Conservation (phyloP, 1,139 yeast genomes). For the Yamadazyma dendronema region DNA sequence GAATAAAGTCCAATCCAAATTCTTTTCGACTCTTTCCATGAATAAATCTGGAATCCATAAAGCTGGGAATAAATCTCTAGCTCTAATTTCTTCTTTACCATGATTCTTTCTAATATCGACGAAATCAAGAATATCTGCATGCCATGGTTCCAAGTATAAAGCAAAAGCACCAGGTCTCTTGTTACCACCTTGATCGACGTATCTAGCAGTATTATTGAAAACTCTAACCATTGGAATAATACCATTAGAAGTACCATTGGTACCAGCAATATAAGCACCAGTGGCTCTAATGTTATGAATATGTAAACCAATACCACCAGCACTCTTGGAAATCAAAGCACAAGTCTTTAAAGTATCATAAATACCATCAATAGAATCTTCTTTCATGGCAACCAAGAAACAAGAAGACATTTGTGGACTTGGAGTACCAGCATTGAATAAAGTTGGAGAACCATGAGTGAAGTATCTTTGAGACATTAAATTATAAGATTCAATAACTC, state of each 20-base stretch:
- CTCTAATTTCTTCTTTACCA: constrained; percentile 88
- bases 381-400: constrained; percentile 84
- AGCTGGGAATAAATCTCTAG: constrained; percentile 88
- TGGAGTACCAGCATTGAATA: constrained; percentile 89
- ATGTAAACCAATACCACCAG: constrained; percentile 89
- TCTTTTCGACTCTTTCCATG: constrained; percentile 81
- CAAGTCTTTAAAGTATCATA: constrained; percentile 83
- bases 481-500: constrained; percentile 76
- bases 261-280: constrained; percentile 85
- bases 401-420: constrained; percentile 86
- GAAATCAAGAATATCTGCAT: constrained; percentile 80
- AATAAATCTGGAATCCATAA: constrained; percentile 88
- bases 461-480: constrained; percentile 81
- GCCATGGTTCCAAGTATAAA: constrained; percentile 89
- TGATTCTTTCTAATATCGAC: constrained; percentile 84
- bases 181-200: constrained; percentile 93
- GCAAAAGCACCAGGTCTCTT: constrained; percentile 95
- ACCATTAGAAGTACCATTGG: constrained; percentile 88
- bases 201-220: constrained; percentile 86
- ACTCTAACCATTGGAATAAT: constrained; percentile 88
- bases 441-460: constrained; percentile 88
- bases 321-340: constrained; percentile 84
- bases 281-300: constrained; percentile 81
- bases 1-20: constrained; percentile 80
- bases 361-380: constrained; percentile 88